Percentiles rank a stretch among this genome's conserved stretches.
Evolutionary conservation across 2,329 filamentous ascomycete species (phyloP).

Genomic region (Coleophoma eucalyptorum): DNA sequence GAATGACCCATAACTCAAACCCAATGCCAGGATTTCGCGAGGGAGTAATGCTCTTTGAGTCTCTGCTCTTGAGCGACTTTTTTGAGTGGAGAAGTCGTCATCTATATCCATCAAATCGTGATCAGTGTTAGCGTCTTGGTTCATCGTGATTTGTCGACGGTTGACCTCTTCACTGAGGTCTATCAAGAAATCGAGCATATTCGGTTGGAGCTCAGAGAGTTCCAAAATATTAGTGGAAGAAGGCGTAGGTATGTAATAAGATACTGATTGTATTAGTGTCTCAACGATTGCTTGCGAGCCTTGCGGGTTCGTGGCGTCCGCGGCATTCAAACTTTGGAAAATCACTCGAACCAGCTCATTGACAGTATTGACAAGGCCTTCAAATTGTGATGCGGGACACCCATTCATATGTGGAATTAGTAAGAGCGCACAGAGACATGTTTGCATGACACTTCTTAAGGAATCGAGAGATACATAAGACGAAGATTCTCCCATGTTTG

Average conservation of each 20-base stretch:
- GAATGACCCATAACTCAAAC: conserved; percentile 21
- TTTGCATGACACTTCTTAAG: conserved; percentile 21
- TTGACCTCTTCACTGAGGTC: conserved; percentile 16
- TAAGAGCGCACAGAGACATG: conserved; percentile 21
- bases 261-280: conserved; percentile 20
- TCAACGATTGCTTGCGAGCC: conserved; percentile 14
- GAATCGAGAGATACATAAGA: conserved; percentile 21
- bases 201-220: conserved; percentile 12
- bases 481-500: conserved; percentile 14
- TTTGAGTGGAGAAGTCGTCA: conserved; percentile 57
- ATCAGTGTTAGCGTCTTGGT: conserved; percentile 22
- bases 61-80: conserved; percentile 40
- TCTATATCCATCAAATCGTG: conserved; percentile 66
- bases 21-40: conserved; percentile 30
- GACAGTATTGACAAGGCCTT: conserved; percentile 12
- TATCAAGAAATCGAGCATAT: conserved; percentile 20
- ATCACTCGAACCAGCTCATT: conserved; percentile 13
- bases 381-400: conserved; percentile 9
- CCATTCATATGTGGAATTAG: conserved; percentile 19
- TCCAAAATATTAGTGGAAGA: conserved; percentile 10
- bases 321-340: conserved; percentile 13
- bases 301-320: conserved; percentile 9
- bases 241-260: conserved; percentile 23
- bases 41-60: conserved; percentile 31
- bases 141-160: conserved; percentile 4